Conservation (phyloP, 331 rosid genomes). For the Cydonia oblonga region DNA sequence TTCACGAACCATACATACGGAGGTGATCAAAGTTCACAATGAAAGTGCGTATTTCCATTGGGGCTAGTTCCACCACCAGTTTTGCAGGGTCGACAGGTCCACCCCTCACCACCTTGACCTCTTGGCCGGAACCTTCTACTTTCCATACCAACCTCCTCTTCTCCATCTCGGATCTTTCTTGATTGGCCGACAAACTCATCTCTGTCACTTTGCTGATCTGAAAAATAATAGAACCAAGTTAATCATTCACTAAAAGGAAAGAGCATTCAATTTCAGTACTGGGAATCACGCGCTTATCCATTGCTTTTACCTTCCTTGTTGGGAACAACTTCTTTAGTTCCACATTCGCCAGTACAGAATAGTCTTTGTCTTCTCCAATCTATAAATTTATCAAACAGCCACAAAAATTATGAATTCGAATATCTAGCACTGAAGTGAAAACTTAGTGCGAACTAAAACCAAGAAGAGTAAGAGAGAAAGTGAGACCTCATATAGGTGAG, state of each 20-base stretch:
- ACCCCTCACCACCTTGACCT: slow-evolving; percentile 48
- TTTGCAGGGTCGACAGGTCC: slow-evolving; percentile 47
- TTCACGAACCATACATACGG: slow-evolving; percentile 17
- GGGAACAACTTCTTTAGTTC: slow-evolving; percentile 59
- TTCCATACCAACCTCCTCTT: slow-evolving; percentile 50
- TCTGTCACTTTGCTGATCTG: slow-evolving; percentile 61
- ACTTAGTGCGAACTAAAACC: neutral
- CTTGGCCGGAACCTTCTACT: slow-evolving; percentile 44
- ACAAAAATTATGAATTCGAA: slow-evolving; percentile 8
- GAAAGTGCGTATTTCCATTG: slow-evolving; percentile 76
- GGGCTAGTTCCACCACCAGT: slow-evolving; percentile 63
- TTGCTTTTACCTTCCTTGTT: slow-evolving; percentile 40
- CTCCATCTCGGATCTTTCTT: slow-evolving; percentile 71
- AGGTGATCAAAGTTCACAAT: slow-evolving; percentile 31
- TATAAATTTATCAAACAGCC: slow-evolving; percentile 21
- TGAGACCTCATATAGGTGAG: slow-evolving; percentile 70
- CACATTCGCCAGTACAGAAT: slow-evolving; percentile 46
- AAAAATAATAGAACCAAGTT: slow-evolving; percentile 4
- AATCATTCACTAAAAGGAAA: neutral
- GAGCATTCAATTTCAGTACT: neutral
- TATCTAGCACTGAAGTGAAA: slow-evolving; percentile 4
- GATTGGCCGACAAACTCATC: slow-evolving; percentile 69
- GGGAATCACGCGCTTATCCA: neutral
- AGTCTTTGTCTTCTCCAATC: slow-evolving; percentile 70
- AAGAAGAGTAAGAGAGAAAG: slow-evolving; percentile 8